These are phyloP conservation scores for Priceomyces castillae DNA, from an alignment of 805 yeast species.

Conservation along the genomic window DNA sequence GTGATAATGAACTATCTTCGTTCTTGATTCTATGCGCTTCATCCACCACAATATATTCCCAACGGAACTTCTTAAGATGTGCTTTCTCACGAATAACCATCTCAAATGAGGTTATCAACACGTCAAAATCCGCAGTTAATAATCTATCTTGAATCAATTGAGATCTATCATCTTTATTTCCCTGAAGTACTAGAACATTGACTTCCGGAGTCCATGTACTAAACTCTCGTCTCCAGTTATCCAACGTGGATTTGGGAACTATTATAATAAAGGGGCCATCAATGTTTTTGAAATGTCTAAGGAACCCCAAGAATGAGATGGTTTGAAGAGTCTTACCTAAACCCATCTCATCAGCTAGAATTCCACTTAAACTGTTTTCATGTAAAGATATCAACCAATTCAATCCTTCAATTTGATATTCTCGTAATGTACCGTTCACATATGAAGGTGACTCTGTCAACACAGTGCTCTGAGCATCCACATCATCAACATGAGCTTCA, in stretches of 20 bases:
- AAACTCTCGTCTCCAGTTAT: slow-evolving; percentile 95
- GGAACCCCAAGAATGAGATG: slow-evolving; percentile 83
- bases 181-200: slow-evolving; percentile 79
- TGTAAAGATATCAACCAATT: slow-evolving; percentile 91
- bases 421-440: slow-evolving; percentile 73
- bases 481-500: slow-evolving; percentile 62
- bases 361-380: slow-evolving; percentile 87
- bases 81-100: slow-evolving; percentile 89
- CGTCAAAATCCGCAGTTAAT: slow-evolving; percentile 79
- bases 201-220: slow-evolving; percentile 96
- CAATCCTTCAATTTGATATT: slow-evolving; percentile 91
- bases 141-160: slow-evolving; percentile 57
- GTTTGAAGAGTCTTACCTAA: slow-evolving; percentile 95
- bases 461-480: slow-evolving; percentile 54
- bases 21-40: slow-evolving; percentile 97
- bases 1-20: slow-evolving; percentile 88
- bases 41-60: slow-evolving; percentile 94
- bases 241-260: slow-evolving; percentile 93
- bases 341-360: slow-evolving; percentile 98
- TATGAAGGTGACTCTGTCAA: slow-evolving; percentile 83
- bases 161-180: slow-evolving; percentile 78
- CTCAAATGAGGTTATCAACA: slow-evolving; percentile 86
- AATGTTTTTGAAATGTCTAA: slow-evolving; percentile 71
- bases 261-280: slow-evolving; percentile 90
- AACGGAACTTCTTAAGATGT: slow-evolving; percentile 72